Percentiles rank a stretch among this genome's conserved stretches.
phyloP scores from a whole-genome alignment of 345 rosid genomes.

The Ailanthus altissimus region DNA sequence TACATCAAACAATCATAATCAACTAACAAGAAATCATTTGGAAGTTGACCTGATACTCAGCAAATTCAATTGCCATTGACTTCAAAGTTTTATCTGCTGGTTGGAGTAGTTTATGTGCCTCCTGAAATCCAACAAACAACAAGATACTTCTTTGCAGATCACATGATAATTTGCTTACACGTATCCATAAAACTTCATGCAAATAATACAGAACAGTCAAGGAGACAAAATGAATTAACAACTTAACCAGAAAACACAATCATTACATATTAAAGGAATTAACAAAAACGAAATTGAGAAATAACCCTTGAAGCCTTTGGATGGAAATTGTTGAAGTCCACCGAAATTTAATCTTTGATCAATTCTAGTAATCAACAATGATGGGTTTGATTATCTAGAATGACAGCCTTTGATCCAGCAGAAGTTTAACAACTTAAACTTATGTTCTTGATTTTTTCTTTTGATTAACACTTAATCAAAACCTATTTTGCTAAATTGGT shows the following conservation, averaged over 20 bases:
- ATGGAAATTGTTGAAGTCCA: too few relatives aligned
- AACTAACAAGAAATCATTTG: conserved; percentile 14
- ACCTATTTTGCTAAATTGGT: too few relatives aligned
- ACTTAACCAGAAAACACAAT: conserved; percentile 4
- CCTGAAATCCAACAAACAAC: conserved; percentile 51
- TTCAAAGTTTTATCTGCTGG: conserved; percentile 87
- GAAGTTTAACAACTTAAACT: too few relatives aligned
- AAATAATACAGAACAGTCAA: background rate
- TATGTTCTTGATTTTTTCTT: too few relatives aligned
- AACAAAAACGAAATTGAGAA: too few relatives aligned
- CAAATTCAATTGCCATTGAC: conserved; percentile 97
- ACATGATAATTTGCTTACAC: background rate
- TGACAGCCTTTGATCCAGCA: too few relatives aligned
- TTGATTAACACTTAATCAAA: too few relatives aligned
- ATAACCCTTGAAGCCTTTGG: too few relatives aligned
- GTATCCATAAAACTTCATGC: background rate
- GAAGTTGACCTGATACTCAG: conserved; percentile 83
- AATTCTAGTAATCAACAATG: too few relatives aligned
- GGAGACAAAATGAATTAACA: background rate
- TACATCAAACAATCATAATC: background rate
- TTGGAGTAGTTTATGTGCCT: conserved; percentile 91
- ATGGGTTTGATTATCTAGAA: too few relatives aligned
- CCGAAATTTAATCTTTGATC: too few relatives aligned
- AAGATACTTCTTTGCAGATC: background rate
- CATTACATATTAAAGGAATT: too few relatives aligned